A percentile compares a stretch with the other conserved stretches of the same genome.
phyloP scores from a whole-genome alignment of 371 early-diverging fungal species.

The Chytridium lagenaria region DNA sequence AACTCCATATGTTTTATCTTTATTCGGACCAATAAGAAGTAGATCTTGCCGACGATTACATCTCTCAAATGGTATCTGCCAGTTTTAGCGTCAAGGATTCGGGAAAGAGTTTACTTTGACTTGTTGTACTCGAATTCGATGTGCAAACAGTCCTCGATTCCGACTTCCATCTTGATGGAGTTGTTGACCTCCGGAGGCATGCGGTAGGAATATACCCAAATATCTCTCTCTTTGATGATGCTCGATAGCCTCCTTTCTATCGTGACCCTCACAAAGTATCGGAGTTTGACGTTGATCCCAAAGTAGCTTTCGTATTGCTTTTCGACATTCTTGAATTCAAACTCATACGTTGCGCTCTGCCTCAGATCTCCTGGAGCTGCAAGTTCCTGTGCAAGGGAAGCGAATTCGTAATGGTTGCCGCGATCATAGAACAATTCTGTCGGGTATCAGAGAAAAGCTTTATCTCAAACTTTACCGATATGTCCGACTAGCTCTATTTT shows the following conservation, averaged over 20 bases:
- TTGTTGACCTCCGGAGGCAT: constrained; percentile 86
- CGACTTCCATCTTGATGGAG: constrained; percentile 94
- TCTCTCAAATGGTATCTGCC: constrained; percentile 89
- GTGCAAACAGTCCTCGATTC: constrained; percentile 94
- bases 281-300: constrained; percentile 89
- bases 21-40: constrained; percentile 97
- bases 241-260: constrained; percentile 79
- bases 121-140: constrained; percentile 96
- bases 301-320: constrained; percentile 91
- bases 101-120: constrained; percentile 65
- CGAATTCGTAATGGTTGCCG: constrained; percentile 93
- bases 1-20: constrained; percentile 99
- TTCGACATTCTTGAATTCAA: constrained; percentile 91
- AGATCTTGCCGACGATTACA: constrained; percentile 98
- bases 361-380: constrained; percentile 88
- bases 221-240: constrained; percentile 69
- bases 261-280: constrained; percentile 87
- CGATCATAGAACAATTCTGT: constrained; percentile 92
- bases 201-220: constrained; percentile 91
- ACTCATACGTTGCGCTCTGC: constrained; percentile 75
- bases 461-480: constrained; percentile 68
- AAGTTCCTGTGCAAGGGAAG: constrained; percentile 84
- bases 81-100: neutral
- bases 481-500: constrained; percentile 96
- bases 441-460: neutral